A percentile compares a stretch with the other conserved stretches of the same genome.
These are phyloP conservation scores for Diaporthe caulivora DNA, from an alignment of 2,329 filamentous ascomycete genomes.

Conservation along the genomic window DNA sequence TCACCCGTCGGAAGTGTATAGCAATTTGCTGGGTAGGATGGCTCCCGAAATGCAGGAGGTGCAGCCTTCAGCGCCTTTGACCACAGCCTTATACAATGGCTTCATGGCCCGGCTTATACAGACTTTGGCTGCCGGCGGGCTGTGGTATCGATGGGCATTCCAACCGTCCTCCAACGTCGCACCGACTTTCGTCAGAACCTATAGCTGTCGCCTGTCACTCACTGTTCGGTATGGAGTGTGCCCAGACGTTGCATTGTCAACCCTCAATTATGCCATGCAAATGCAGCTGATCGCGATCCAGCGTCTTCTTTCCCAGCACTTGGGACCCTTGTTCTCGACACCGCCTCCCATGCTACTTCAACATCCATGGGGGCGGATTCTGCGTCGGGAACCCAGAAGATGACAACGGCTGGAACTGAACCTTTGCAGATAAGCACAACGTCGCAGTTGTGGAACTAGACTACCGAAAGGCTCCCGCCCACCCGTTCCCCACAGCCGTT, in stretches of 20 bases:
- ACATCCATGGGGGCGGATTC: conserved; percentile 7
- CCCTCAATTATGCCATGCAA: too few relatives aligned
- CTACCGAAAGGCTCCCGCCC: background rate
- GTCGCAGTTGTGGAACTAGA: background rate
- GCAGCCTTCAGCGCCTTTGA: background rate
- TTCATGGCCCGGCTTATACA: background rate
- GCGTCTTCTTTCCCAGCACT: background rate
- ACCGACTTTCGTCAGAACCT: background rate
- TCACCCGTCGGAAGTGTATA: background rate
- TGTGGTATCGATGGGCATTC: background rate
- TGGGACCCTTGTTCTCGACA: background rate
- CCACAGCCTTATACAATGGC: background rate
- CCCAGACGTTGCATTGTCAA: background rate
- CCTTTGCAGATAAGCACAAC: background rate
- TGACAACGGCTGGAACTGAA: background rate
- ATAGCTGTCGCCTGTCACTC: background rate
- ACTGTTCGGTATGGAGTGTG: background rate
- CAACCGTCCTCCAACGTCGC: background rate
- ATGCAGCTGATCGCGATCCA: background rate
- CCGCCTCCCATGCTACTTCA: conserved; percentile 7
- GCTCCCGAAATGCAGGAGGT: background rate
- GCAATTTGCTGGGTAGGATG: background rate
- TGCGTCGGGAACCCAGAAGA: background rate
- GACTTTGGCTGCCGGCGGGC: background rate
- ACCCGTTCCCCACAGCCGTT: background rate